A percentile compares a stretch with the other conserved stretches of the same genome.
Conservation (phyloP, 495 filamentous ascomycete genomes). For the Neurospora sp. region DNA sequence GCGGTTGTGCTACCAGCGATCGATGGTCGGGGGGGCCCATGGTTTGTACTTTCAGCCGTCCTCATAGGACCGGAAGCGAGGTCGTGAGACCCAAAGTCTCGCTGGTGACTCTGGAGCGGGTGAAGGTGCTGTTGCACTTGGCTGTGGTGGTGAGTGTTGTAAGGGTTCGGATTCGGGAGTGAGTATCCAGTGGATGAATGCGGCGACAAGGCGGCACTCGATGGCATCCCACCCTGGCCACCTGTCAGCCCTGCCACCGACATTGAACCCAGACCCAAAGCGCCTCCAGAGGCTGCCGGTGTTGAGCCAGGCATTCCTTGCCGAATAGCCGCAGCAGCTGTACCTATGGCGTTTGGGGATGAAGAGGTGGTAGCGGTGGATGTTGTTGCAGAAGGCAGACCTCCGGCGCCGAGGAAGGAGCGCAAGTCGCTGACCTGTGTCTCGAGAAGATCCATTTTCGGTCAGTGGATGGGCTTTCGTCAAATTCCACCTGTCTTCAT, state of each 20-base stretch:
- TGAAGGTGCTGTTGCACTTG: background rate
- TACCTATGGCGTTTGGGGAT: background rate
- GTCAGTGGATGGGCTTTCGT: background rate
- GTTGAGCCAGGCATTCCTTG: background rate
- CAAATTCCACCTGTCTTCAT: background rate
- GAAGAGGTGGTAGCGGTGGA: background rate
- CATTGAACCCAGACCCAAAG: background rate
- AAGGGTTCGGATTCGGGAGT: background rate
- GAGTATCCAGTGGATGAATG: background rate
- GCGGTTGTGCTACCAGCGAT: background rate
- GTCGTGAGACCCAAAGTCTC: background rate
- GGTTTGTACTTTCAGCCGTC: background rate
- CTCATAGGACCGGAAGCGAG: background rate
- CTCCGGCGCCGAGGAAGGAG: slow-evolving; percentile 29
- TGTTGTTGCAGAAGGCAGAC: slow-evolving; percentile 7
- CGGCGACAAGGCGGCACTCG: background rate
- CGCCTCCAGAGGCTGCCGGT: background rate
- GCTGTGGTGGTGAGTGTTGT: background rate
- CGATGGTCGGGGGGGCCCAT: background rate
- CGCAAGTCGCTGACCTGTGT: slow-evolving; percentile 45
- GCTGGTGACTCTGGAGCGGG: background rate
- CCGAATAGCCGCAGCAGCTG: slow-evolving; percentile 2
- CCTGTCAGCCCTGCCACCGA: background rate
- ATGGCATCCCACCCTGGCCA: background rate
- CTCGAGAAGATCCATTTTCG: slow-evolving; percentile 44